Evolutionary conservation across 2,329 filamentous ascomycete genomes (phyloP).

Genomic region (Epichloe bromicola): DNA sequence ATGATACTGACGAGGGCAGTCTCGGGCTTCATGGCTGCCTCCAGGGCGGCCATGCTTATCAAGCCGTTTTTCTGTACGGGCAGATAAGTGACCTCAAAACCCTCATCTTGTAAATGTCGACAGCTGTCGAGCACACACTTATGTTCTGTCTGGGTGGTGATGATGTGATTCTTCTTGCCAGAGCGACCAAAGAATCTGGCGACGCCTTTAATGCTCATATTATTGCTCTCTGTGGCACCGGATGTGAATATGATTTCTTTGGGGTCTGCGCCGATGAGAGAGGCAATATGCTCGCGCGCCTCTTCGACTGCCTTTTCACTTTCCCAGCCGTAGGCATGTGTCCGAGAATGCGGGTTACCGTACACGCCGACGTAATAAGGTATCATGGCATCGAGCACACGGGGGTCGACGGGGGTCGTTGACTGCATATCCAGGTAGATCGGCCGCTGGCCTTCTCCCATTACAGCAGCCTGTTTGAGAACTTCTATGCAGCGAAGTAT

Average conservation of each 20-base stretch:
- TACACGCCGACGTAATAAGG: slow-evolving; percentile 88
- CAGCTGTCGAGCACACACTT: slow-evolving; percentile 98
- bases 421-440: slow-evolving; percentile 99
- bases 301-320: slow-evolving; percentile 87
- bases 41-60: slow-evolving; percentile 69
- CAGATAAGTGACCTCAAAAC: slow-evolving; percentile 92
- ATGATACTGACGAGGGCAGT: slow-evolving; percentile 92
- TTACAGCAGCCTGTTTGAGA: slow-evolving; percentile 79
- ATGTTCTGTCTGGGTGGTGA: slow-evolving; percentile 95
- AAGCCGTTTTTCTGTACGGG: slow-evolving; percentile 82
- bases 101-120: slow-evolving; percentile 90
- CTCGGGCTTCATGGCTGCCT: slow-evolving; percentile 80
- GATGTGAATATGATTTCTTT: slow-evolving; percentile 99
- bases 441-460: slow-evolving; percentile 84
- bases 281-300: slow-evolving; percentile 70
- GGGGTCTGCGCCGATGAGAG: slow-evolving; percentile 80
- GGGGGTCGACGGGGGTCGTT: slow-evolving; percentile 86
- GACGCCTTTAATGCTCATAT: slow-evolving; percentile 99
- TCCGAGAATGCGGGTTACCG: slow-evolving; percentile 93
- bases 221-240: slow-evolving; percentile 96
- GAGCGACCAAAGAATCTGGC: slow-evolving; percentile 85
- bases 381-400: slow-evolving; percentile 93
- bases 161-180: slow-evolving; percentile 97
- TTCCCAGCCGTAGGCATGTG: slow-evolving; percentile 98
- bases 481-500: slow-evolving; percentile 39